Evolutionary conservation across 805 yeast species (phyloP), one percentile per base, ranked within the genome.

Genomic region (Naumovozyma baii): DNA sequence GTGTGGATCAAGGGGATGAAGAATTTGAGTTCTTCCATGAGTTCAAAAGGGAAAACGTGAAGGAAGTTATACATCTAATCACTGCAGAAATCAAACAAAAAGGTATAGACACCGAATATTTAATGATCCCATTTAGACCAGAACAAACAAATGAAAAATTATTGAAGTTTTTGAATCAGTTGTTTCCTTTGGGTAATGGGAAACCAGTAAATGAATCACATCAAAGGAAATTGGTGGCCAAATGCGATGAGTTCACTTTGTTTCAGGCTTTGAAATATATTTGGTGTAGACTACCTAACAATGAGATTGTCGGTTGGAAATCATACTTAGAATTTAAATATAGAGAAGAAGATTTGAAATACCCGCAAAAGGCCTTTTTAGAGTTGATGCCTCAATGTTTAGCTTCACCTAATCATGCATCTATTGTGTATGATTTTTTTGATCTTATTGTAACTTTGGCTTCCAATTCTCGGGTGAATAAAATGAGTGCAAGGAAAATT

Each of bases 291-390:
- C 61, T 88, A 16, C 90, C 90, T 7, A 80, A 79, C 40, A 73
- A 75, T 44, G 85, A 87, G 47, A 70, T 87, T 22, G 77, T 87
- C 33, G 92, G 95, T 0, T 86, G 95, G 94, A 81, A 79, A 40
- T 76, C 85, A 0, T 87, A 87, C 58, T 66, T 77, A 18, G 75
- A 78, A 41, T 87, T 81, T 57, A 78, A 72, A 48, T 66, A 72
- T 17, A 64, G 73, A 37, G 95, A 86, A 54, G 67, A 68, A 31
- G 79, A 77, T 39, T 74, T 76, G 1, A 74, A 76, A 5, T 83
- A 68, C 52, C 87, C 92, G 1, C 71, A 73, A 48, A 74, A 72
- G 44, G 84, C 95, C 0, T 87, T 87, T 54, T 62, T 83, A 33
- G 80, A 80, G 37, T 74, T 82, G 41, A 83, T 87, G 85, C 95